A percentile compares a stretch with the other conserved stretches of the same genome.
Evolutionary conservation across 2,329 filamentous ascomycete genomes (phyloP).

Genomic region (Aspergillus fumigatiaffinis): DNA sequence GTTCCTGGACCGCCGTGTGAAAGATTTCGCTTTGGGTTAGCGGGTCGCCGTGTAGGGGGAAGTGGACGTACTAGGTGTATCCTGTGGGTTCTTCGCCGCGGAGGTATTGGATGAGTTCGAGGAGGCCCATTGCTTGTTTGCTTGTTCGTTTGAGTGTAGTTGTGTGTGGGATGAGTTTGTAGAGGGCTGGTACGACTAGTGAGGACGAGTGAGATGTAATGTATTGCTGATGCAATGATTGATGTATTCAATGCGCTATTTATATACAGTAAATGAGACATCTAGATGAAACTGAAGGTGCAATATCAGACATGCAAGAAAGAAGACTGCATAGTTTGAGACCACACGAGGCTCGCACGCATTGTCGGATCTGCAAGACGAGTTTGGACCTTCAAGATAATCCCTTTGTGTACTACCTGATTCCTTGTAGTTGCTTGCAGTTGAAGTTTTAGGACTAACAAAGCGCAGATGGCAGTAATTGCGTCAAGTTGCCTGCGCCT

Average conservation of each 20-base stretch:
- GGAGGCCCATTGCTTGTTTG: not conserved
- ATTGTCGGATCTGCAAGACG: not conserved
- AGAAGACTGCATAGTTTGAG: not conserved
- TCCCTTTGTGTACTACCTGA: not conserved
- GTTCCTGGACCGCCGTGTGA: not conserved
- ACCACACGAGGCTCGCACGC: not conserved
- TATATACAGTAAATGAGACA: not conserved
- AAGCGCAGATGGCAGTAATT: not conserved
- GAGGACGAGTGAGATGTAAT: not conserved
- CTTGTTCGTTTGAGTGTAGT: not conserved
- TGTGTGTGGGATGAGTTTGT: not conserved
- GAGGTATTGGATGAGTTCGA: not conserved
- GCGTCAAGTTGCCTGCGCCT: not conserved
- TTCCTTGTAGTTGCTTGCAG: not conserved
- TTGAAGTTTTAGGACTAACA: not conserved
- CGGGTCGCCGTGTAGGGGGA: constrained; percentile 3
- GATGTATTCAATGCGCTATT: not conserved
- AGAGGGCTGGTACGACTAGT: not conserved
- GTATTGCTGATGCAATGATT: not conserved
- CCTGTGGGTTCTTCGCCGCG: not conserved
- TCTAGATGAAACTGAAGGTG: not conserved
- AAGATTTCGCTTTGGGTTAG: not conserved
- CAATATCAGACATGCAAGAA: not conserved
- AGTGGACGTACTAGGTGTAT: constrained; percentile 6
- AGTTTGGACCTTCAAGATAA: not conserved